Evolutionary conservation across 352 stramenopile genomes (phyloP), one percentile per base, ranked within the genome.

Genomic region (Phytopythium chamaehyphon): DNA sequence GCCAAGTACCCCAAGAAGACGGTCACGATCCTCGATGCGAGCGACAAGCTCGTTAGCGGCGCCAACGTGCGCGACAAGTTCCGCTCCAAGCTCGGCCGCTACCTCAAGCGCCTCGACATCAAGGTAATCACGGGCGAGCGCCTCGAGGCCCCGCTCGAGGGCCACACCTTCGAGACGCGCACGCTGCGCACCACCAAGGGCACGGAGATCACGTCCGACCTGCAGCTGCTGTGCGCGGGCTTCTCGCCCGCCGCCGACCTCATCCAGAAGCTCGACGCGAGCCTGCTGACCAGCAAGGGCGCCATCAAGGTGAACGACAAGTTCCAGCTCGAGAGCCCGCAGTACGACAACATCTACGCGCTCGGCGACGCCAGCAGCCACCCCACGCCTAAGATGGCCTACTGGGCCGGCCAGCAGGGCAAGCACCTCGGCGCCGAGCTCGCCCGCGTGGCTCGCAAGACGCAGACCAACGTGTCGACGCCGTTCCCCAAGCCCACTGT

Each of bases 341-440:
- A 62, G 54, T 85, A 71, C 55, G 31, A 59, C 5, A 70, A 82
- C 55, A 70, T 85, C 22, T 85, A 77, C 48, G 69, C 62, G 35
- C 48, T 83, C n/a, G 74, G 71, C 44, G 71, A 86, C 54, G 62
- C 57, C 8, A 73, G 46, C 51, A 83, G 77, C 64, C 71, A 74
- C 51, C 38, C 58, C 33, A 73, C 64, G 22, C 69, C 72, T 8
- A 83, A 82, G 61, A 44, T 69, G 11, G 62, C 57, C 39, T 71
- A 66, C 58, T 75, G 51, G 59, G 75, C 66, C 10, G 60, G 54
- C 35, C 49, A 66, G 38, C 71, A 86, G 54, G 72, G 54, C 43
- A 70, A 69, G 39, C 63, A 76, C 61, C 54, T 83, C 11, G 72
- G 56, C 15, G 54, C 28, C 2, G 61, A 77, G 49, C 49, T 83